Evolutionary conservation across 2,329 filamentous ascomycete species (phyloP).

Genomic region (Mycogone perniciosa): DNA sequence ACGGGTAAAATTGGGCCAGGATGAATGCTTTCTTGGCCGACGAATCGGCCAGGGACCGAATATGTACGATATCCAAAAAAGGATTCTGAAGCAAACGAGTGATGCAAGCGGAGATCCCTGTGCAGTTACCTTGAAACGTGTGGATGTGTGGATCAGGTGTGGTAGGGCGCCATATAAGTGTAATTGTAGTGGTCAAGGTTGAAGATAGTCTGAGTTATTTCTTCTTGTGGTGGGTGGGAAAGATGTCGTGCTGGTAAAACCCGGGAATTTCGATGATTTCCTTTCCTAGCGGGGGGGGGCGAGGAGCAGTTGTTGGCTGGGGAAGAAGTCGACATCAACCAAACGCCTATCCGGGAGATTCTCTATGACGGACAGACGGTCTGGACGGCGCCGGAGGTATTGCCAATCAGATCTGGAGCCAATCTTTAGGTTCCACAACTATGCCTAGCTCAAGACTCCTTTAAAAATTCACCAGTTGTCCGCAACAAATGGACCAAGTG

Average conservation of each 20-base stretch:
- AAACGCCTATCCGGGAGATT: no score
- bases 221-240: no score
- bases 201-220: no score
- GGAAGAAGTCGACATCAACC: no score
- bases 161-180: background rate
- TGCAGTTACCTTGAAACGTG: conserved; percentile 2
- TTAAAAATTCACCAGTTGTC: background rate
- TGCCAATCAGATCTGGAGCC: no score
- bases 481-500: background rate
- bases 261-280: no score
- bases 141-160: background rate
- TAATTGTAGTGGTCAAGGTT: background rate
- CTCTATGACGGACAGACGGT: background rate
- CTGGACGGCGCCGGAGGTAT: conserved; percentile 7
- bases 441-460: background rate
- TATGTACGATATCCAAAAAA: background rate
- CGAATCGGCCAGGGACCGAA: background rate
- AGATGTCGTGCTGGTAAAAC: no score
- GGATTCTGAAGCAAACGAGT: conserved; percentile 1
- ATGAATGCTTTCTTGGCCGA: background rate
- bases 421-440: conserved; percentile 8
- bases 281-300: no score
- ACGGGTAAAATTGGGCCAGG: background rate
- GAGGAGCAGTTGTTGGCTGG: no score
- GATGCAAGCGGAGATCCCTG: background rate